Percentiles rank a stretch among this genome's conserved stretches.
These are phyloP conservation scores for Trichomonas vaginalis DNA, from an alignment of 208 protist species.

Conservation along the genomic window DNA sequence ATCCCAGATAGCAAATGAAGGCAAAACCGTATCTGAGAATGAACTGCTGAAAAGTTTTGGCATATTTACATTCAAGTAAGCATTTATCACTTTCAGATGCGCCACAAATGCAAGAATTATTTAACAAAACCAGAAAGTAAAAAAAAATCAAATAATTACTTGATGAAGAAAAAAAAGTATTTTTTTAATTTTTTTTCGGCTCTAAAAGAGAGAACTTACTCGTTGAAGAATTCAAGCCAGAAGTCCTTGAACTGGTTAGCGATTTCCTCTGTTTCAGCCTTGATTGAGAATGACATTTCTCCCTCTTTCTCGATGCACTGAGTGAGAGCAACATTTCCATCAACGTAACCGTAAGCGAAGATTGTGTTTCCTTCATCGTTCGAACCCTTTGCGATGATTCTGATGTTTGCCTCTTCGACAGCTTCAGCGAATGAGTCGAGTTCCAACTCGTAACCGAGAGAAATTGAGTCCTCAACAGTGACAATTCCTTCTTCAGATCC, in stretches of 20 bases:
- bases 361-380: background rate
- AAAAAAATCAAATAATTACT: no score
- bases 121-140: no score
- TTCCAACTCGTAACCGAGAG: background rate
- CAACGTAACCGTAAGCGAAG: conserved; percentile 1
- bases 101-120: no score
- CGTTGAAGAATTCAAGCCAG: conserved; percentile 10
- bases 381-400: background rate
- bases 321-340: background rate
- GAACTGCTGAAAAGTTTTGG: no score
- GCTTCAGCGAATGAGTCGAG: background rate
- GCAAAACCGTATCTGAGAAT: no score
- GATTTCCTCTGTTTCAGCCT: background rate
- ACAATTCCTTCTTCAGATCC: background rate
- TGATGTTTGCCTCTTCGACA: background rate
- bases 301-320: background rate
- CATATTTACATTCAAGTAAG: no score
- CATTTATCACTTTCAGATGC: no score
- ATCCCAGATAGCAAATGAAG: no score
- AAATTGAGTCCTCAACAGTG: background rate
- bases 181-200: no score
- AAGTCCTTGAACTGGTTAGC: background rate
- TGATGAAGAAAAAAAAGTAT: no score
- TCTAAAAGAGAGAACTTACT: no score
- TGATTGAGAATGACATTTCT: background rate